Evolutionary conservation across 2,329 filamentous ascomycete species (phyloP), one percentile per base, ranked within the genome.

Genomic region (Fusarium lateritium): DNA sequence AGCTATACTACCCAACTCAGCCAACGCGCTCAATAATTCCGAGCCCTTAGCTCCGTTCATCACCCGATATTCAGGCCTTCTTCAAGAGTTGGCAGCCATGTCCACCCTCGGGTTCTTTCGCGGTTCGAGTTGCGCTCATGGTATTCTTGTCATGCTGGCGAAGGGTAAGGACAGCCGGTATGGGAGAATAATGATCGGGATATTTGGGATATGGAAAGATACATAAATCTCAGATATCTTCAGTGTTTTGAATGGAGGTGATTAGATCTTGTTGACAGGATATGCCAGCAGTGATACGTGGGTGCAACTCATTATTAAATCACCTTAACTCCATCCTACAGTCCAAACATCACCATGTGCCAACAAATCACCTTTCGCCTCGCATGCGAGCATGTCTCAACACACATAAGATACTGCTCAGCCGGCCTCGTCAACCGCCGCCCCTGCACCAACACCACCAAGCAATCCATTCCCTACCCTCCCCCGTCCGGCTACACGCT

Each of bases 361-460:
- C 83, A 83, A 69, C 82, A 84, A 63, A 80, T 82, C 53, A 82
- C 79, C 46, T 86, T 86, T 73, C 84, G 81, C 34, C 78, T 86
- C 53, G 80, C 81, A 45, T 87, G 85, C 74, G 83, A 85, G 75
- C 84, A 87, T 73, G 79, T 85, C 69, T 79, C 79, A 62, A 83
- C 80, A 17, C 76, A 81, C 58, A 81, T 78, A 36, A 76, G 79
- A 57, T 84, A 83, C 78, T 87, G 84, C 67, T 66, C 79, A 15
- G 78, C 81, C n/a, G 82, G 81, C 8, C 74, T 79, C 31, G 62
- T 77, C 43, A 66, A 71, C n/a, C 78, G 76, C 61, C 79, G 73
- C 63, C 79, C 81, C 13, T 86, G 85, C 78, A 79, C 72, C 59
- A 80, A 78, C 69, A 77, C 83, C 42, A 81, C 79, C 51, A 78